Conservation (phyloP, 345 rosid genomes). For the Salix arbutifolia region DNA sequence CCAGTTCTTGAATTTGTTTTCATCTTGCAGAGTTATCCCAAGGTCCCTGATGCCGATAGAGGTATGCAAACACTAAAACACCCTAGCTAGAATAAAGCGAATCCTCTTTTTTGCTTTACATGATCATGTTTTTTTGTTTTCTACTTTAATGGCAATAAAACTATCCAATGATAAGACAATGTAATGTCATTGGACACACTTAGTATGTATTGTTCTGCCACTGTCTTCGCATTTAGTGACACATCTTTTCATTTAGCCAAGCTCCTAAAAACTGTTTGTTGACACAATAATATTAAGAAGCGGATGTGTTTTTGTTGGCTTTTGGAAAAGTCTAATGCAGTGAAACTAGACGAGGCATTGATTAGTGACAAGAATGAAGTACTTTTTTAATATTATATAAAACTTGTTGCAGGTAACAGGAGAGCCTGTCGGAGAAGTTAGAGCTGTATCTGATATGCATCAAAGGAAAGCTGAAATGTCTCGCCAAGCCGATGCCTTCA, state of each 20-base stretch:
- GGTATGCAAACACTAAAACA: slow-evolving; percentile 36
- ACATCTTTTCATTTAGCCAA: neutral
- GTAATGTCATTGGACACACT: neutral
- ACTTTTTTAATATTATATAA: neutral
- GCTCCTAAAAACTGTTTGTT: neutral
- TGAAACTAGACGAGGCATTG: neutral
- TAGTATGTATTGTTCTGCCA: no score
- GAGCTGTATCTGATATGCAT: slow-evolving; percentile 88
- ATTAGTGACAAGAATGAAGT: neutral
- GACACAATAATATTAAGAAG: neutral
- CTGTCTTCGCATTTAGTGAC: neutral
- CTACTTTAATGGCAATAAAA: neutral
- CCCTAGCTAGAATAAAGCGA: neutral
- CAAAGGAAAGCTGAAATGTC: slow-evolving; percentile 97
- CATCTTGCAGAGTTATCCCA: slow-evolving; percentile 73
- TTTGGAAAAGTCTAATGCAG: neutral
- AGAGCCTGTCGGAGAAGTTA: slow-evolving; percentile 80
- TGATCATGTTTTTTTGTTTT: neutral
- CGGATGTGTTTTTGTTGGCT: neutral
- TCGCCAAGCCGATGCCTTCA: slow-evolving; percentile 90
- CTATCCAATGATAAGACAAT: neutral
- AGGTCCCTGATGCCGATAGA: slow-evolving; percentile 79
- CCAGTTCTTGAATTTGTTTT: neutral
- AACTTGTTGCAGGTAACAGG: slow-evolving; percentile 58
- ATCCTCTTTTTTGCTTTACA: neutral